A percentile compares a stretch with the other conserved stretches of the same genome.
Evolutionary conservation across 257 asterid species (phyloP).

Genomic region (Ehretia macrophylla): DNA sequence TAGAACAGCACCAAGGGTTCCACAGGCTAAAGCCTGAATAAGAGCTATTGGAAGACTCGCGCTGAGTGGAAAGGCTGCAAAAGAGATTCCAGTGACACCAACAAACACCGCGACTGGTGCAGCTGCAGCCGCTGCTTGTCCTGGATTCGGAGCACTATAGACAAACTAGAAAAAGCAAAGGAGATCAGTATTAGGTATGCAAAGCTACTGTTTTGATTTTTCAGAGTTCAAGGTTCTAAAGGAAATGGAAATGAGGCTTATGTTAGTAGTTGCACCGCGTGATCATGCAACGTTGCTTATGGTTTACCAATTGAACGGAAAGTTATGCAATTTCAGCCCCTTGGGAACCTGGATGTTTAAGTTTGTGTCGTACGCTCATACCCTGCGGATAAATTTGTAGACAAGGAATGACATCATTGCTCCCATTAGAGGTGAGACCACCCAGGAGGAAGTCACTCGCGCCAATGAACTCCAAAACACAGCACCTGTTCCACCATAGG

Average conservation of each 20-base stretch:
- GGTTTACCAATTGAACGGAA: too few species aligned
- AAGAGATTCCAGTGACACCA: constrained; percentile 75
- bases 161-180: constrained; percentile 62
- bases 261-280: too few species aligned
- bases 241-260: too few species aligned
- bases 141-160: constrained; percentile 95
- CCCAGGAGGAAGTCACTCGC: constrained; percentile 89
- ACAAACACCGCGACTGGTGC: constrained; percentile 85
- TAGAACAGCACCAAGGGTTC: constrained; percentile 56
- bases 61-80: constrained; percentile 79
- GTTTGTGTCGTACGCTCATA: constrained; percentile 19
- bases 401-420: constrained; percentile 82
- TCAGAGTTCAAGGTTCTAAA: too few species aligned
- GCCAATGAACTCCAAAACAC: constrained; percentile 95
- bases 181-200: constrained; percentile 22
- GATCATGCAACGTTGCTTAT: too few species aligned
- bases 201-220: not conserved
- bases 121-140: constrained; percentile 91
- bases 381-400: constrained; percentile 92
- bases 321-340: too few species aligned
- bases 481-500: constrained; percentile 83
- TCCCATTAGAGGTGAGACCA: constrained; percentile 77
- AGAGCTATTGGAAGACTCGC: constrained; percentile 38
- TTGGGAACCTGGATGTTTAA: not conserved
- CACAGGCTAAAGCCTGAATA: constrained; percentile 66